Conservation (phyloP, 352 stramenopile genomes). For the Phytophthora agathidicida region DNA sequence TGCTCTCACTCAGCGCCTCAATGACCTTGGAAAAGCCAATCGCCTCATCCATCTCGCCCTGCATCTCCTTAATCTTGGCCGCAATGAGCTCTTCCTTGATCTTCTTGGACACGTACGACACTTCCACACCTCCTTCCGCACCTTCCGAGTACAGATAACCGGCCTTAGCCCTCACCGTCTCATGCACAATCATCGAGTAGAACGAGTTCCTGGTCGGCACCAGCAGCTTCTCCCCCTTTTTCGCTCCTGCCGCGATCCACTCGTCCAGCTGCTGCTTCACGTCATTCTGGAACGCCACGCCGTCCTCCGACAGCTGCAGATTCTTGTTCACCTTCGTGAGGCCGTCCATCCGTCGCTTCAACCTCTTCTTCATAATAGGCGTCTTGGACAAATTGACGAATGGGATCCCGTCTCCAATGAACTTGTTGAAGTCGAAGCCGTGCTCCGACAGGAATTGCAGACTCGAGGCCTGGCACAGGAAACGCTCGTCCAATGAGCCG, state of each 20-base stretch:
- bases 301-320: conserved; percentile 55
- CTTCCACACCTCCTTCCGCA: conserved; percentile 49
- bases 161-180: conserved; percentile 58
- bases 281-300: conserved; percentile 46
- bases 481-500: conserved; percentile 67
- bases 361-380: conserved; percentile 50
- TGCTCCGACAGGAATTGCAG: conserved; percentile 85
- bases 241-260: conserved; percentile 55
- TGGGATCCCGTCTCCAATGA: conserved; percentile 82
- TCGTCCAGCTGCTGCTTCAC: conserved; percentile 53
- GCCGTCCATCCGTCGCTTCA: conserved; percentile 65
- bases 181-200: conserved; percentile 77
- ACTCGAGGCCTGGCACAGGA: conserved; percentile 81
- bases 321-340: conserved; percentile 66
- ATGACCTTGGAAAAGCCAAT: conserved; percentile 86
- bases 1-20: conserved; percentile 69
- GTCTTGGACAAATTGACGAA: conserved; percentile 71
- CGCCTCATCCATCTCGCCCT: conserved; percentile 64
- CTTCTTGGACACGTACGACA: conserved; percentile 68
- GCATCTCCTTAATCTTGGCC: conserved; percentile 53
- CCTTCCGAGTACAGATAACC: conserved; percentile 71
- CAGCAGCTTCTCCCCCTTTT: conserved; percentile 60
- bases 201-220: conserved; percentile 72
- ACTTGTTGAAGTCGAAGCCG: conserved; percentile 90
- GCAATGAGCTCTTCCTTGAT: conserved; percentile 69